These are phyloP conservation scores for Colletotrichum gigasporum DNA, from an alignment of 2,329 filamentous ascomycete species.

Conservation along the genomic window DNA sequence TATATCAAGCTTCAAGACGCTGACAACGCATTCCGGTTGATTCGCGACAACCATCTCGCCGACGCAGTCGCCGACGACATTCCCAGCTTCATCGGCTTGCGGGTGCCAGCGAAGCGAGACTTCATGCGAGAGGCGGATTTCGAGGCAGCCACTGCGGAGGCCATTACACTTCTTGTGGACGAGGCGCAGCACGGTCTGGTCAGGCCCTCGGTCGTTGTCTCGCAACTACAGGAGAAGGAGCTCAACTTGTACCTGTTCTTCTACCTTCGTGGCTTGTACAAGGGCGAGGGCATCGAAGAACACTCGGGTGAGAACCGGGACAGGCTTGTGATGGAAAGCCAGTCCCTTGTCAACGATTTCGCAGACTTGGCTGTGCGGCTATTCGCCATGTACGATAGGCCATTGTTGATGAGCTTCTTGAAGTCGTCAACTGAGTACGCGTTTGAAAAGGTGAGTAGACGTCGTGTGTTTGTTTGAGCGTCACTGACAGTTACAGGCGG, in stretches of 20 bases:
- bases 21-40: conserved; percentile 85
- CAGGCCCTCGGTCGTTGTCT: conserved; percentile 78
- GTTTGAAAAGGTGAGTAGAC: conserved; percentile 73
- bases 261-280: conserved; percentile 89
- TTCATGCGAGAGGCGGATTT: conserved; percentile 76
- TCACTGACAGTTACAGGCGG: conserved; percentile 56
- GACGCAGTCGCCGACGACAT: conserved; percentile 92
- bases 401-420: conserved; percentile 86
- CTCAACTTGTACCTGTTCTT: conserved; percentile 86
- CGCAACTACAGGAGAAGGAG: conserved; percentile 75
- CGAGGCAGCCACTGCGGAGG: conserved; percentile 82
- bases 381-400: conserved; percentile 85
- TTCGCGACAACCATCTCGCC: conserved; percentile 88
- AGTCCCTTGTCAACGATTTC: conserved; percentile 82
- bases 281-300: conserved; percentile 71
- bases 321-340: conserved; percentile 65
- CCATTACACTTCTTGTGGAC: conserved; percentile 86
- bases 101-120: conserved; percentile 78
- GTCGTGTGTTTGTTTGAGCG: not conserved
- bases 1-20: conserved; percentile 94
- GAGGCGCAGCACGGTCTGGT: conserved; percentile 92
- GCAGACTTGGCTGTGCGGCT: conserved; percentile 87
- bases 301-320: conserved; percentile 64
- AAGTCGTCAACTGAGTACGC: conserved; percentile 86
- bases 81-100: conserved; percentile 84